phyloP scores from a whole-genome alignment of 208 protist genomes.

The Acanthamoeba lugdunensis region DNA sequence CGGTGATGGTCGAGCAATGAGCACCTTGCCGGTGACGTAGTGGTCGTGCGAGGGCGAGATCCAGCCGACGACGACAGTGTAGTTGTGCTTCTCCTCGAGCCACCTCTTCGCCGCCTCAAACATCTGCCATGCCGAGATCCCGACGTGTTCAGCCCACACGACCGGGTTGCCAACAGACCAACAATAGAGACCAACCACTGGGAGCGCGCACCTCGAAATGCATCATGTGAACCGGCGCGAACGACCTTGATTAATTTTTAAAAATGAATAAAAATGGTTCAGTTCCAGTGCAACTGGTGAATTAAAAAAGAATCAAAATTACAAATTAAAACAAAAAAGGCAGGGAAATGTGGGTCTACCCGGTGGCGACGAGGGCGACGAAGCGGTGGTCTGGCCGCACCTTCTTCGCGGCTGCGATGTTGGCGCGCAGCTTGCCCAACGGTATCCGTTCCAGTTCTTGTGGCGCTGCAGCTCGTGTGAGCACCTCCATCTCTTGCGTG shows the following conservation, averaged over 20 bases:
- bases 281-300: too few species aligned
- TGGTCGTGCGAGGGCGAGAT: constrained; percentile 50
- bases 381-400: neutral
- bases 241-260: neutral
- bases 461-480: too few species aligned
- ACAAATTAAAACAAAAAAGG: too few species aligned
- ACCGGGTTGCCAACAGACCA: neutral
- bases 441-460: neutral
- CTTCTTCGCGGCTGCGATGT: neutral
- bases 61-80: neutral
- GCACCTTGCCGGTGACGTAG: constrained; percentile 21
- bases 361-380: neutral
- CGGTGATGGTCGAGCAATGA: neutral
- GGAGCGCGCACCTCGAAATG: neutral
- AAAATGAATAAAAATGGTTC: too few species aligned
- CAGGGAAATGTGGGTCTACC: neutral
- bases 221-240: neutral
- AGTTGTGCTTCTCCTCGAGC: constrained; percentile 9
- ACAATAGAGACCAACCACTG: neutral
- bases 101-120: constrained; percentile 35
- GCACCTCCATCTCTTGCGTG: too few species aligned
- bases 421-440: neutral
- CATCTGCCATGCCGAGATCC: neutral
- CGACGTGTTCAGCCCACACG: neutral
- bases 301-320: too few species aligned